Evolutionary conservation across 1,284 basidiomycete genomes (phyloP), one percentile per base, ranked within the genome.

Genomic region (Cystobasidium slooffiae): DNA sequence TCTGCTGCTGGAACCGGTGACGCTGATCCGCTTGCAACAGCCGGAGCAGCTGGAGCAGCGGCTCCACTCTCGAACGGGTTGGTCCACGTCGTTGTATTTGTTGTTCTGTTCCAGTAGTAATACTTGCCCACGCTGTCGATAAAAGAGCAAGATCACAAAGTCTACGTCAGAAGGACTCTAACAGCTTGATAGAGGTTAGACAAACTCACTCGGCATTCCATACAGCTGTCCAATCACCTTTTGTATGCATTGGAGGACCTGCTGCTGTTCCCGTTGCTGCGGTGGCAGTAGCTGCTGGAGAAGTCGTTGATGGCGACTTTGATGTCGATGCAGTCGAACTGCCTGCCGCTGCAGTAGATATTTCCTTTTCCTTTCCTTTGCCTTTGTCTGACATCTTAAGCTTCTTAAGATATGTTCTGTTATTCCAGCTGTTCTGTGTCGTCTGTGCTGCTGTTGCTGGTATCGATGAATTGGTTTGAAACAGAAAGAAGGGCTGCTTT

Each of bases 71-170:
- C 72, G 52, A 76, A 76, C 1, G 79, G 79, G 59, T 80, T 80
- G 16, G 49, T 55, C 79, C 79, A 80, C 6, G 78, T 78, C n/a
- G 78, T 79, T 12, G 72, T 52, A 18, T 70, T 59, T 8, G 79
- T 78, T 31, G 65, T 31, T 1, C 73, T 62, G 64, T 80, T 79
- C 75, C 76, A 78, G 75, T 78, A 80, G 68, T 80, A 80, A 74
- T 79, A 80, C 0, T 76, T 78, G 37, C 77, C 76, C 7, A 76
- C 68, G 24, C 79, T 80, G 55, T 43, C 9, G 16, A 8, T 3
- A 39, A 47, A 20, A 46, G 9, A 53, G 44, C 52, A 46, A 31
- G 66, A 31, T 37, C 31, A 24, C 37, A 46, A 37, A 9, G 39
- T n/a, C 41, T 20, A 53, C 16, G 43, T 44, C 39, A 6, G 37